phyloP scores from a whole-genome alignment of 208 protist genomes.

The Crithidia fasciculata region DNA sequence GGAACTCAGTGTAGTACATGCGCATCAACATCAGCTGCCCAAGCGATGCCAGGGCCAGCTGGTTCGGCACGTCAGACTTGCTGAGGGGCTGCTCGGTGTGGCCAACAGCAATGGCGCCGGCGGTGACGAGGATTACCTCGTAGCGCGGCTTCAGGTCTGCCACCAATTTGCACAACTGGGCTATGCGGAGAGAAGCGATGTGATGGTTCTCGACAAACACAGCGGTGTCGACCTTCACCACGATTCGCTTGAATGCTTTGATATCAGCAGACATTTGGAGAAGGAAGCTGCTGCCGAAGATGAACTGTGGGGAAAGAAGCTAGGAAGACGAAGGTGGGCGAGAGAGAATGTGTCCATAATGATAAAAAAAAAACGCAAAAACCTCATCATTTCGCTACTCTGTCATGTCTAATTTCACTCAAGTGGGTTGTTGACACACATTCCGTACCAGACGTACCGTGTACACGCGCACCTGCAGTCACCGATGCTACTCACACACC shows the following conservation, averaged over 20 bases:
- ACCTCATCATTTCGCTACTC: too few relatives aligned
- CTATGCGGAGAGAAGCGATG: constrained; percentile 45
- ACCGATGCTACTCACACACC: too few relatives aligned
- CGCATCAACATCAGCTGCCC: constrained; percentile 19
- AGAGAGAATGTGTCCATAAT: too few relatives aligned
- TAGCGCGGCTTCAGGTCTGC: constrained; percentile 42
- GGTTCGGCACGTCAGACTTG: constrained; percentile 7
- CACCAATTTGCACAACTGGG: constrained; percentile 59
- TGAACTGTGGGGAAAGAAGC: too few relatives aligned
- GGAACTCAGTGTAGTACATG: constrained; percentile 57
- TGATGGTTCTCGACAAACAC: constrained; percentile 52
- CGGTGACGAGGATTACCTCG: constrained; percentile 76
- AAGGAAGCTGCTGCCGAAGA: neutral
- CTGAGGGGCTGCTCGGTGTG: constrained; percentile 57
- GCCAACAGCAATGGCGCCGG: constrained; percentile 61
- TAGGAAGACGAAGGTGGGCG: too few relatives aligned
- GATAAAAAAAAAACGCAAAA: too few relatives aligned
- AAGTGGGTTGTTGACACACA: too few relatives aligned
- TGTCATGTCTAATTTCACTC: too few relatives aligned
- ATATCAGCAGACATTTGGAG: neutral
- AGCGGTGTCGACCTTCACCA: constrained; percentile 67
- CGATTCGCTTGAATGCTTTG: constrained; percentile 40
- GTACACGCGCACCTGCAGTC: too few relatives aligned
- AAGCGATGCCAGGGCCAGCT: constrained; percentile 10
- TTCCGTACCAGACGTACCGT: too few relatives aligned